Conservation (phyloP, 2,329 filamentous ascomycete genomes). For the Penicillium sp. region DNA sequence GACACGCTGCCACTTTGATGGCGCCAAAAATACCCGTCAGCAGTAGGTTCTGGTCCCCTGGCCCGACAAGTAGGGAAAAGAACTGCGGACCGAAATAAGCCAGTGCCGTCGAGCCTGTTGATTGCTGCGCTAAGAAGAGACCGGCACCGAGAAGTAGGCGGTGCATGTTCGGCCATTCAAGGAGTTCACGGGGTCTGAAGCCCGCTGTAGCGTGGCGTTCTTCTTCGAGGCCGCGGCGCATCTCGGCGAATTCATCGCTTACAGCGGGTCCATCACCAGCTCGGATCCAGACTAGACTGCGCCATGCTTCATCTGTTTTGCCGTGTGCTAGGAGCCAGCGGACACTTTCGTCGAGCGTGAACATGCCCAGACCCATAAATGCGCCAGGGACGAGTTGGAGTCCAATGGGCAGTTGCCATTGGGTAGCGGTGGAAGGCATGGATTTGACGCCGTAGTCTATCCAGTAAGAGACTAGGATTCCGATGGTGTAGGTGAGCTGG, state of each 20-base stretch:
- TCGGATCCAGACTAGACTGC: constrained; percentile 53
- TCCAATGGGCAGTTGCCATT: constrained; percentile 59
- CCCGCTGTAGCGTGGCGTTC: constrained; percentile 47
- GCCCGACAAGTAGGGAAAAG: constrained; percentile 51
- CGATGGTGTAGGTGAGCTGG: constrained; percentile 51
- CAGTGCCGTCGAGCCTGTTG: constrained; percentile 55
- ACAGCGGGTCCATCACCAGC: constrained; percentile 40
- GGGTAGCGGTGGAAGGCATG: constrained; percentile 31
- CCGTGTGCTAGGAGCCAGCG: constrained; percentile 52
- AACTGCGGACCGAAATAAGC: constrained; percentile 57
- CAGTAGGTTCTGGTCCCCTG: constrained; percentile 46
- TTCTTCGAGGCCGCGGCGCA: constrained; percentile 46
- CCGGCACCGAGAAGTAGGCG: constrained; percentile 46
- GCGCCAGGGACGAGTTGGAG: constrained; percentile 51
- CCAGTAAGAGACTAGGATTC: constrained; percentile 55
- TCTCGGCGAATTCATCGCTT: constrained; percentile 51
- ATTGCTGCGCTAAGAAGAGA: constrained; percentile 53
- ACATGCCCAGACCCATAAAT: constrained; percentile 49
- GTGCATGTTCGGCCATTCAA: constrained; percentile 47
- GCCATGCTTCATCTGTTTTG: constrained; percentile 47
- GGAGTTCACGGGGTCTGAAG: constrained; percentile 45
- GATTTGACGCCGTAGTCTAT: constrained; percentile 48
- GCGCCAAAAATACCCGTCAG: constrained; percentile 55
- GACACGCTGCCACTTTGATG: constrained; percentile 53
- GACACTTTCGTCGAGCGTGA: constrained; percentile 50